phyloP scores from a whole-genome alignment of 2,329 filamentous ascomycete genomes.

The Pseudogymnoascus sp. region DNA sequence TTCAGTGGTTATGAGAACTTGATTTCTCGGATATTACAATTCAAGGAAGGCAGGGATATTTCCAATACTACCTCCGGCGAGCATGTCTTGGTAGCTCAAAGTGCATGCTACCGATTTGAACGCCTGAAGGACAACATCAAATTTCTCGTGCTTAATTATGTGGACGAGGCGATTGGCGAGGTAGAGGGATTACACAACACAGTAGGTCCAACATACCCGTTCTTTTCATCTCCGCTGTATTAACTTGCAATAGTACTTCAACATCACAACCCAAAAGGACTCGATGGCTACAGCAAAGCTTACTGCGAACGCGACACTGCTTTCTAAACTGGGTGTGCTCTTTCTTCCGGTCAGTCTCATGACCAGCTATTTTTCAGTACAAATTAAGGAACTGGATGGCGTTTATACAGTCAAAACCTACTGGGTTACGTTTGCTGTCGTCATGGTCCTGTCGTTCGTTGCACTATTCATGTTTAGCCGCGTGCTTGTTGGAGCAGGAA shows the following conservation, averaged over 20 bases:
- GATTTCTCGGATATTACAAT: conserved; percentile 46
- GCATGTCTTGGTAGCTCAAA: conserved; percentile 31
- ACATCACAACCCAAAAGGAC: conserved; percentile 67
- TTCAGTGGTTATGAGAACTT: conserved; percentile 53
- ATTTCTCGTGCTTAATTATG: conserved; percentile 53
- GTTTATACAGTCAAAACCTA: conserved; percentile 56
- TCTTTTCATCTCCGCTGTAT: not conserved
- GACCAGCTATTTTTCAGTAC: conserved; percentile 65
- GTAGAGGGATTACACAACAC: conserved; percentile 63
- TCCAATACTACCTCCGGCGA: conserved; percentile 30
- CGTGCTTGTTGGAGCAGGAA: conserved; percentile 34
- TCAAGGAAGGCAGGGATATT: conserved; percentile 11
- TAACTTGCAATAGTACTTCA: conserved; percentile 55
- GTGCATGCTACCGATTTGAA: conserved; percentile 50
- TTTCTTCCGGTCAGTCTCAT: conserved; percentile 69
- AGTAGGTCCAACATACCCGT: conserved; percentile 31
- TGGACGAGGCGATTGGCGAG: conserved; percentile 56
- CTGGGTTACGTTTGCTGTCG: conserved; percentile 59
- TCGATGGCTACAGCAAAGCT: conserved; percentile 63
- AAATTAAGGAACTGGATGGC: conserved; percentile 47
- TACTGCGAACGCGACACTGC: conserved; percentile 61
- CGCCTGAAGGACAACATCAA: conserved; percentile 50
- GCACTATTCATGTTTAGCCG: conserved; percentile 47
- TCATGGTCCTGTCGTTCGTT: conserved; percentile 51
- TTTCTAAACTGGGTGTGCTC: conserved; percentile 67